Evolutionary conservation across 345 rosid species (phyloP), one percentile per base, ranked within the genome.

Genomic region (Euclidium syriacum): DNA sequence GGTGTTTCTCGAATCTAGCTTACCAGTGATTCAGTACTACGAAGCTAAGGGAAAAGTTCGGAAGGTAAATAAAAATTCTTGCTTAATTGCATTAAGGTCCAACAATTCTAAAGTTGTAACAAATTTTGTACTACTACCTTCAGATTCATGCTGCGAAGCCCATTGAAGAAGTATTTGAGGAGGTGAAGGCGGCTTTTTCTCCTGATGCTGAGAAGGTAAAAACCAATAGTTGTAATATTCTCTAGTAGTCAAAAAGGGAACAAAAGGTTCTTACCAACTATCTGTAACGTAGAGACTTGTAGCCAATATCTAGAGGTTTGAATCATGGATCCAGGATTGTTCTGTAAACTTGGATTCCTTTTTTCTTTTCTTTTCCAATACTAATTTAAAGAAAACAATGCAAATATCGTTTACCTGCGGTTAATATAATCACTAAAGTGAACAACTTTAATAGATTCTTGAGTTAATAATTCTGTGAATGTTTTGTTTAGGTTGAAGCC

Each of bases 81-180:
- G 33, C 22, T 11, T 40, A 4, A 64, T 7, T 19, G 27, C 54
- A 15, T 23, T 10, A 60, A 10, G 48, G 26, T 14, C 19, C 15
- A 52, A 3, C 16, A 19, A 36, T 12, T 30, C 10, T 23, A 18
- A n/a, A 52, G 10, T 16, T 46, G 26, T 47, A 35, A 40, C 60
- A 3, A 48, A 51, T 11, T 50, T 68, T 56, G 24, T 48, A 19
- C 52, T 61, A 52, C 67, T 52, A 23, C 43, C 18, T 62, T 60
- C 66, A 88, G 96, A 78, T 81, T 64, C 79, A 83, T 77, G 98
- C 96, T 54, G 81, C 78, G 40, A 88, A 79, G 75, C 77, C 96
- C 16, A 12, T 81, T 58, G 77, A 74, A 58, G 87, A 82, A 52
- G 92, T 91, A 14, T 83, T 79, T 72, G 85, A 81, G 65, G 79